These are phyloP conservation scores for Amanita fuliginea DNA, from an alignment of 768 basidiomycete genomes.

Conservation along the genomic window DNA sequence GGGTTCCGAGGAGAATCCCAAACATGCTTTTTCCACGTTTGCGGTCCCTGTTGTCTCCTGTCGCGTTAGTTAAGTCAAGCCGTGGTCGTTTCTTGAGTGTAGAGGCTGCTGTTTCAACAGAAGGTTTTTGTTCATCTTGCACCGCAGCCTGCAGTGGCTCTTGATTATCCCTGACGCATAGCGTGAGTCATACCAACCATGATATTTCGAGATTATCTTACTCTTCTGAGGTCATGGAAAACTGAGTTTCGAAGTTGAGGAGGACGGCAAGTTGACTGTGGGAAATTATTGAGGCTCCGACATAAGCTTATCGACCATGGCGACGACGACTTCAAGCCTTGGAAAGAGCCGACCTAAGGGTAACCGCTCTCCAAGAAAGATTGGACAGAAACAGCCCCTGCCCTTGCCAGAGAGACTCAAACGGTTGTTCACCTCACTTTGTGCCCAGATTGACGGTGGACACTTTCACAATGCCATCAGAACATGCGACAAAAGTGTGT, in stretches of 20 bases:
- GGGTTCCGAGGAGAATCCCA: conserved; percentile 70
- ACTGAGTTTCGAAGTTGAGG: conserved; percentile 11
- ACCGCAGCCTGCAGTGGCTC: conserved; percentile 18
- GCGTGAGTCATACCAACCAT: background rate
- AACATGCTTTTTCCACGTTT: conserved; percentile 87
- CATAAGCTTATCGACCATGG: conserved; percentile 8
- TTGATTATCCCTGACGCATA: conserved; percentile 14
- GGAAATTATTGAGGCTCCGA: conserved; percentile 14
- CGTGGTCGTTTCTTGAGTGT: conserved; percentile 59
- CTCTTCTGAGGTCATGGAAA: conserved; percentile 43
- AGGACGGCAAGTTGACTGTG: conserved; percentile 19
- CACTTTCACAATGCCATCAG: conserved; percentile 78
- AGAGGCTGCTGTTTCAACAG: conserved; percentile 33
- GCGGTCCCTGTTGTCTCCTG: conserved; percentile 43
- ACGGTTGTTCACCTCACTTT: conserved; percentile 66
- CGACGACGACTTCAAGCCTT: conserved; percentile 10
- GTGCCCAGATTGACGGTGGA: conserved; percentile 85
- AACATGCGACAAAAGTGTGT: conserved; percentile 86
- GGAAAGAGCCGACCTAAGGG: conserved; percentile 7
- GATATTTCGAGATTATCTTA: conserved; percentile 16
- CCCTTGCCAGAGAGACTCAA: conserved; percentile 29
- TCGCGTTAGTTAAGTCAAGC: conserved; percentile 44
- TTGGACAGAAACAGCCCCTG: conserved; percentile 19
- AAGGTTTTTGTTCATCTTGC: conserved; percentile 22
- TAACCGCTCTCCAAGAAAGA: conserved; percentile 15